Evolutionary conservation across 1,284 basidiomycete species (phyloP).

Genomic region (Cutaneotrichosporon mucoides): DNA sequence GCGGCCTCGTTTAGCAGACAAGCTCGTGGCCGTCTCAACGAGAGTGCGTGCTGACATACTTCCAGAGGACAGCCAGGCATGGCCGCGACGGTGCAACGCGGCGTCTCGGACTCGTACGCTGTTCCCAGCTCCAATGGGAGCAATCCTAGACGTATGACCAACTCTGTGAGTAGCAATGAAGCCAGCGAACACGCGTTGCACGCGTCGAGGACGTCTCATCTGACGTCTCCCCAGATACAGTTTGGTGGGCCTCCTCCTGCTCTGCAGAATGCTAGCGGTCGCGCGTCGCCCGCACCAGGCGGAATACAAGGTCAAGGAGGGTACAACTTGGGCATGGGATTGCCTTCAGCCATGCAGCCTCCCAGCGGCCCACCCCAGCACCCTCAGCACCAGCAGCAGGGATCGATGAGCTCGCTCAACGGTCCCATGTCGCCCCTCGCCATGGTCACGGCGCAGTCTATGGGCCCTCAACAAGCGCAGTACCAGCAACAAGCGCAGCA

Average conservation of each 20-base stretch:
- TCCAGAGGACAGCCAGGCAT: constrained; percentile 10
- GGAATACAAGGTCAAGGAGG: background rate
- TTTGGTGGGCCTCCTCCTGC: background rate
- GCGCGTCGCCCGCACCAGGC: constrained; percentile 11
- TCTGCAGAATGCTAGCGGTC: constrained; percentile 7
- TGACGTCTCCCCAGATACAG: background rate
- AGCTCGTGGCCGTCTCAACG: no score
- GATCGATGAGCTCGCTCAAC: background rate
- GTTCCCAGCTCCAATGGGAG: background rate
- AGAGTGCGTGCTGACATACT: background rate
- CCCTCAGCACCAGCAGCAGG: constrained; percentile 1
- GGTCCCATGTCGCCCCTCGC: background rate
- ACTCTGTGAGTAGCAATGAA: background rate
- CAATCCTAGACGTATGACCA: constrained; percentile 15
- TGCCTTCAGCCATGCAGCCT: constrained; percentile 10
- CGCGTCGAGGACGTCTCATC: no score
- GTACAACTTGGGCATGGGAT: constrained; percentile 13
- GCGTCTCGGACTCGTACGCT: constrained; percentile 15
- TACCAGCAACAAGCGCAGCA: constrained; percentile 2
- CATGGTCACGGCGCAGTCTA: background rate
- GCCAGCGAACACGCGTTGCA: no score
- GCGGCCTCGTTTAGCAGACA: no score
- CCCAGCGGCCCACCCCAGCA: background rate
- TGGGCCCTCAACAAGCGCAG: background rate
- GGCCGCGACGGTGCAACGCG: constrained; percentile 6